Conservation (phyloP, 1,284 basidiomycete genomes). For the Rhodotorula sp. region DNA sequence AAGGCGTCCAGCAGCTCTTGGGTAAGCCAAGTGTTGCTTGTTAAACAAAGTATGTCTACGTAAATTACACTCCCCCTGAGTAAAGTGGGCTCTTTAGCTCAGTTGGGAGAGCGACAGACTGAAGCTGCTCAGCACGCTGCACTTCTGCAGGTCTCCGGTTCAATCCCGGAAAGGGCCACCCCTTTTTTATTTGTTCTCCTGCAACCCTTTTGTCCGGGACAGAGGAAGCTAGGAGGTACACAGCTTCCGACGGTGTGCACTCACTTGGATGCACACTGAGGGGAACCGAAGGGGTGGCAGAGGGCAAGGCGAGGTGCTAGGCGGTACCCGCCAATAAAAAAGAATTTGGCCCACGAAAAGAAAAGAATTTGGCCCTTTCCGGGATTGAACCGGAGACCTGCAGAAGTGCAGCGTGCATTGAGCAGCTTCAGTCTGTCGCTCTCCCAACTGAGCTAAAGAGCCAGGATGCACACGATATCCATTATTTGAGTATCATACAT, state of each 20-base stretch:
- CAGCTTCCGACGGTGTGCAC: too few species aligned
- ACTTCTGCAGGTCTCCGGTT: not conserved
- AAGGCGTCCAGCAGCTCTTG: too few species aligned
- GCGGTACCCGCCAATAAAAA: not conserved
- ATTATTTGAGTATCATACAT: too few species aligned
- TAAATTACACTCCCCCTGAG: too few species aligned
- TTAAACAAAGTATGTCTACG: not conserved
- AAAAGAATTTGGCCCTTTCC: not conserved
- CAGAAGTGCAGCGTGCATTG: not conserved
- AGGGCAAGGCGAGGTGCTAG: too few species aligned
- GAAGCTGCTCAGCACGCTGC: not conserved
- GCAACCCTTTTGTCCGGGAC: too few species aligned
- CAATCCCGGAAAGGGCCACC: not conserved
- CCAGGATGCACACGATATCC: too few species aligned
- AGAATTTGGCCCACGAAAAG: not conserved
- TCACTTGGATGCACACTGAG: too few species aligned
- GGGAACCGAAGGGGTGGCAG: too few species aligned
- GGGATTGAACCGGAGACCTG: slow-evolving; percentile 4
- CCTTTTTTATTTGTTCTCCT: not conserved
- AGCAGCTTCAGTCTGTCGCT: not conserved
- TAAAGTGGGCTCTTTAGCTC: slow-evolving; percentile 11
- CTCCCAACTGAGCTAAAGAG: slow-evolving; percentile 5
- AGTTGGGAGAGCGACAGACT: slow-evolving; percentile 20
- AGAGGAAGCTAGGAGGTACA: too few species aligned
- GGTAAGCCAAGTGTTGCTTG: too few species aligned